Percentiles rank a stretch among this genome's conserved stretches.
Evolutionary conservation across 345 rosid genomes (phyloP).

Genomic region (Gossypium herbaceum): DNA sequence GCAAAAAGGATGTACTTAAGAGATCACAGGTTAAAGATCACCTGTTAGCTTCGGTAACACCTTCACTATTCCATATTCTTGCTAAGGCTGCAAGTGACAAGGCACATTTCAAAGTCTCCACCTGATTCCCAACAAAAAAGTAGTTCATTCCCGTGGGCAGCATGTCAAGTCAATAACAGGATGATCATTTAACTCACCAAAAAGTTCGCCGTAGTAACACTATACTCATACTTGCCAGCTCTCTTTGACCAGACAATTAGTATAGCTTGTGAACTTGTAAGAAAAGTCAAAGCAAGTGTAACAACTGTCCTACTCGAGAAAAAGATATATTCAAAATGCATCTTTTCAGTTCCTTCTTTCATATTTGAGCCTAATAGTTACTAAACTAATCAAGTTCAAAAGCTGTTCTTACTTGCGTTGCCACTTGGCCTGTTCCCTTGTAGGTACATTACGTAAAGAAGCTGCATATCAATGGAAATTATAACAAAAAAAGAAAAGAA

Average conservation of each 20-base stretch:
- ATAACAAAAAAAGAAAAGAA: conserved; percentile 13
- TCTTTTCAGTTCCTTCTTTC: neutral
- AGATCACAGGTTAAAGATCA: conserved; percentile 12
- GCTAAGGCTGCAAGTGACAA: conserved; percentile 84
- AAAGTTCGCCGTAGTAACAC: conserved; percentile 94
- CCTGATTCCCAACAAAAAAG: conserved; percentile 37
- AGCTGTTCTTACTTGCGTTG: conserved; percentile 58
- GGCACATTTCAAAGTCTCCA: conserved; percentile 88
- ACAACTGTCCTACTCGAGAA: conserved; percentile 52
- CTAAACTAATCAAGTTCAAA: neutral
- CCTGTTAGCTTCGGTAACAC: conserved; percentile 95
- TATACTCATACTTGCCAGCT: conserved; percentile 95
- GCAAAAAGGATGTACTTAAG: neutral
- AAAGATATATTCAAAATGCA: neutral
- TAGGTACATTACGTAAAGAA: conserved; percentile 35
- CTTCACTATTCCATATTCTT: conserved; percentile 72
- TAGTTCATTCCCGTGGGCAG: neutral
- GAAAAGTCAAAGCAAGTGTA: conserved; percentile 76
- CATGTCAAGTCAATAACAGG: neutral
- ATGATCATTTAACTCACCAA: conserved; percentile 44
- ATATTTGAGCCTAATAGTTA: neutral
- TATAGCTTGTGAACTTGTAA: conserved; percentile 95
- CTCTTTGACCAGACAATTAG: conserved; percentile 98
- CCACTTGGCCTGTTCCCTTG: conserved; percentile 55
- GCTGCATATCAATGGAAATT: conserved; percentile 26